A percentile compares a stretch with the other conserved stretches of the same genome.
phyloP scores from a whole-genome alignment of 1,284 basidiomycete genomes.

The Papiliotrema laurentii region DNA sequence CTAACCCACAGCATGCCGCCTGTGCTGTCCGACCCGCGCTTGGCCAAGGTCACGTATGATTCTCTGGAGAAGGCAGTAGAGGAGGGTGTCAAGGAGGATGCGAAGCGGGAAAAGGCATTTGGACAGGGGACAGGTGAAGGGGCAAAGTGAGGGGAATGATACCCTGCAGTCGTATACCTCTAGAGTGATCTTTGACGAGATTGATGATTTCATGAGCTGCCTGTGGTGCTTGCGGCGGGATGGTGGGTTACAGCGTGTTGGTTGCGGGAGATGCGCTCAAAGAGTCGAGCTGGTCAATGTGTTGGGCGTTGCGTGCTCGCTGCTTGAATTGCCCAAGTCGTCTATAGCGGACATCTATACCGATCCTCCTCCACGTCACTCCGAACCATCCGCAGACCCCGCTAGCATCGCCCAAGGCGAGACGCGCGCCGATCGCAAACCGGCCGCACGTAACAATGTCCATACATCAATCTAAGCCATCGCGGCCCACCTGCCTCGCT shows the following conservation, averaged over 20 bases:
- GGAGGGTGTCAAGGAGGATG: constrained; percentile 17
- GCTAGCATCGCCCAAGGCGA: too few relatives aligned
- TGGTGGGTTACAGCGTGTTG: neutral
- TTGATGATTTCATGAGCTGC: neutral
- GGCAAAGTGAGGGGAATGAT: neutral
- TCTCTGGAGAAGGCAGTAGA: constrained; percentile 25
- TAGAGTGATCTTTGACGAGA: too few relatives aligned
- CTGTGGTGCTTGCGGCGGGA: neutral
- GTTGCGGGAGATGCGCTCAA: too few relatives aligned
- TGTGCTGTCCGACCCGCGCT: constrained; percentile 15
- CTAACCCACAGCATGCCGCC: constrained; percentile 12
- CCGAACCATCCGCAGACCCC: too few relatives aligned
- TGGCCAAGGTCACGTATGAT: constrained; percentile 27
- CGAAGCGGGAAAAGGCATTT: constrained; percentile 7
- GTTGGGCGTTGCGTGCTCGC: too few relatives aligned
- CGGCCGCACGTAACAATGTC: too few relatives aligned
- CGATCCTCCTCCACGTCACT: too few relatives aligned
- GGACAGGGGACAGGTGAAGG: neutral
- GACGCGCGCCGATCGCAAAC: too few relatives aligned
- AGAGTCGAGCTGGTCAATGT: too few relatives aligned
- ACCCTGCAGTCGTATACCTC: constrained; percentile 1
- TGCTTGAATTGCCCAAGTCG: too few relatives aligned
- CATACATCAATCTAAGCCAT: neutral
- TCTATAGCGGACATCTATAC: too few relatives aligned
- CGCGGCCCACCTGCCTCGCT: neutral